phyloP scores from a whole-genome alignment of 2,329 filamentous ascomycete genomes.

The Talaromyces sp. region DNA sequence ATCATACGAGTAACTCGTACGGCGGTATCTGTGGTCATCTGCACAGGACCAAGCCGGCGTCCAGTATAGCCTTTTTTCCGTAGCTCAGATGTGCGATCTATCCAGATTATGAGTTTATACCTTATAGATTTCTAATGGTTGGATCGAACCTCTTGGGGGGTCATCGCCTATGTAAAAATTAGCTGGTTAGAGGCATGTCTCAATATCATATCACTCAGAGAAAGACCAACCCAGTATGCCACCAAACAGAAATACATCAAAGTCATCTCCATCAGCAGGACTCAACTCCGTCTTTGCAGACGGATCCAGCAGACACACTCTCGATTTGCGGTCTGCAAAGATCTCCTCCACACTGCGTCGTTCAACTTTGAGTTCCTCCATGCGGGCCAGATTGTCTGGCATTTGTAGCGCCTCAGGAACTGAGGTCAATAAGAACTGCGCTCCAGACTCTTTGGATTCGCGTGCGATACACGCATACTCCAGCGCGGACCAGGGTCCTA shows the following conservation, averaged over 20 bases:
- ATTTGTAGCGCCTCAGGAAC: slow-evolving; percentile 62
- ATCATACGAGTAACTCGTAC: slow-evolving; percentile 89
- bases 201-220: slow-evolving; percentile 9
- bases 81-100: slow-evolving; percentile 92
- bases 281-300: slow-evolving; percentile 72
- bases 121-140: slow-evolving; percentile 12
- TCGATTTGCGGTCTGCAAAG: slow-evolving; percentile 65
- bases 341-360: slow-evolving; percentile 75
- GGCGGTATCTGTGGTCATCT: slow-evolving; percentile 98
- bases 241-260: slow-evolving; percentile 91
- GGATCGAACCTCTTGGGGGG: slow-evolving; percentile 70
- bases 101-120: neutral
- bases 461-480: slow-evolving; percentile 85
- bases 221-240: slow-evolving; percentile 73
- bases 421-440: slow-evolving; percentile 75
- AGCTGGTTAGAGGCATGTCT: slow-evolving; percentile 2
- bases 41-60: slow-evolving; percentile 79
- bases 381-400: slow-evolving; percentile 55
- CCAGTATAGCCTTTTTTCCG: slow-evolving; percentile 89
- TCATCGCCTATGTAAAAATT: slow-evolving; percentile 64
- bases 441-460: slow-evolving; percentile 64
- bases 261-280: slow-evolving; percentile 73
- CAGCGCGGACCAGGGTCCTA: slow-evolving; percentile 88
- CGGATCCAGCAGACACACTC: slow-evolving; percentile 86
- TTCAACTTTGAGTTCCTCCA: slow-evolving; percentile 64